These are phyloP conservation scores for Saccharomycopsis guyanensis DNA, from an alignment of 805 yeast species.

Conservation along the genomic window DNA sequence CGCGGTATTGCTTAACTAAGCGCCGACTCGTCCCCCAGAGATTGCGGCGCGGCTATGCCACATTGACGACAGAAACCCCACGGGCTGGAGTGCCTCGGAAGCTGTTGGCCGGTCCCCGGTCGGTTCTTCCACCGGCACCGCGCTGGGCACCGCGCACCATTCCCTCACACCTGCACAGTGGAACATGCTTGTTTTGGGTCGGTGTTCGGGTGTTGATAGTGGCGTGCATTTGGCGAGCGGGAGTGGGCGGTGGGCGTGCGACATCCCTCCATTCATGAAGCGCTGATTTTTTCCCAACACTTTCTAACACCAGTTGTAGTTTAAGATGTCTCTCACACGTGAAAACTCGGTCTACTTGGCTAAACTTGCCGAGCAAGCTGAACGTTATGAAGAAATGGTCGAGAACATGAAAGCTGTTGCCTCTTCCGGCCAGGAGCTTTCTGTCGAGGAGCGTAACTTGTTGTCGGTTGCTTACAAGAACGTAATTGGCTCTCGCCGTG, in stretches of 20 bases:
- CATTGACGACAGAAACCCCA: too few relatives aligned
- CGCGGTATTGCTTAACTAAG: too few relatives aligned
- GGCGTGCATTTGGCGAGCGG: conserved; percentile 8
- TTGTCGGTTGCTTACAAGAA: conserved; percentile 97
- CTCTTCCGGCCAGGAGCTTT: conserved; percentile 87
- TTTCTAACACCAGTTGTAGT: not conserved
- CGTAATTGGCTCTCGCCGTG: conserved; percentile 98
- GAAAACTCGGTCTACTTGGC: conserved; percentile 98
- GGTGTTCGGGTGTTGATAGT: conserved; percentile 9
- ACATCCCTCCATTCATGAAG: too few relatives aligned
- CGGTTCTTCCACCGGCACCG: too few relatives aligned
- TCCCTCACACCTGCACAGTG: too few relatives aligned
- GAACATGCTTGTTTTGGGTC: not conserved
- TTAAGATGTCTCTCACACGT: conserved; percentile 70
- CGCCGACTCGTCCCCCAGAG: too few relatives aligned
- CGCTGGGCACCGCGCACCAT: too few relatives aligned
- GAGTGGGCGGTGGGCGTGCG: too few relatives aligned
- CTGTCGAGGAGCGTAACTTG: conserved; percentile 96
- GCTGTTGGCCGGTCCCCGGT: too few relatives aligned
- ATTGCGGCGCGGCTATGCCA: too few relatives aligned
- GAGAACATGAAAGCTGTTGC: conserved; percentile 98
- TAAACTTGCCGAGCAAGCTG: conserved; percentile 98
- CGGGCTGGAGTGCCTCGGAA: too few relatives aligned
- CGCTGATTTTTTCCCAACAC: too few relatives aligned
- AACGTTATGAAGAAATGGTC: conserved; percentile 99